Conservation (phyloP, 495 filamentous ascomycete species). For the Xanthoparmelia taractica region DNA sequence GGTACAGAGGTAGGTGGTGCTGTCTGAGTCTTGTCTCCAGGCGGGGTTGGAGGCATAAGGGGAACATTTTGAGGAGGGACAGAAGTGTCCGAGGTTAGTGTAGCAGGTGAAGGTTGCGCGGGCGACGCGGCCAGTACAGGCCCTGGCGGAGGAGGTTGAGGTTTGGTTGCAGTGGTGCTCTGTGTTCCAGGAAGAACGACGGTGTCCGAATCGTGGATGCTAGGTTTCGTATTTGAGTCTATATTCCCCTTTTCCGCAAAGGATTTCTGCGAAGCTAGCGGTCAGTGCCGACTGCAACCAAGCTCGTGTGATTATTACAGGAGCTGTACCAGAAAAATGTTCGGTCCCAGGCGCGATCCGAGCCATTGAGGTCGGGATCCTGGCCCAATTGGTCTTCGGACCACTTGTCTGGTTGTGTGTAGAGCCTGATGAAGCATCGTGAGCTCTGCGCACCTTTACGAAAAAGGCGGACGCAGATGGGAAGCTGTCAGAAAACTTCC, state of each 20-base stretch:
- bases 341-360: conserved; percentile 29
- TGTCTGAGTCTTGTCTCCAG: conserved; percentile 39
- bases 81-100: conserved; percentile 42
- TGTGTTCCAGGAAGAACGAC: conserved; percentile 51
- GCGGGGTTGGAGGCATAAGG: conserved; percentile 47
- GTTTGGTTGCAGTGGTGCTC: conserved; percentile 43
- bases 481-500: conserved; percentile 11
- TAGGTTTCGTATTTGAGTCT: conserved; percentile 32
- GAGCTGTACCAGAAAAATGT: conserved; percentile 11
- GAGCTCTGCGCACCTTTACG: conserved; percentile 31
- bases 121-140: conserved; percentile 31
- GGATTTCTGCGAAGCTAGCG: conserved; percentile 20
- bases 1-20: conserved; percentile 34
- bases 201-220: conserved; percentile 41
- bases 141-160: conserved; percentile 41
- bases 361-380: conserved; percentile 50
- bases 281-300: conserved; percentile 13
- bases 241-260: conserved; percentile 51
- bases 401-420: conserved; percentile 49
- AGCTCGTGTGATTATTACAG: not conserved
- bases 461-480: not conserved
- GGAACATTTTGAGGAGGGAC: conserved; percentile 57
- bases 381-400: conserved; percentile 42
- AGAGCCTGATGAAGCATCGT: conserved; percentile 63
- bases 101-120: conserved; percentile 29